Conservation (phyloP, 768 basidiomycete genomes). For the Naganishia kalamii region DNA sequence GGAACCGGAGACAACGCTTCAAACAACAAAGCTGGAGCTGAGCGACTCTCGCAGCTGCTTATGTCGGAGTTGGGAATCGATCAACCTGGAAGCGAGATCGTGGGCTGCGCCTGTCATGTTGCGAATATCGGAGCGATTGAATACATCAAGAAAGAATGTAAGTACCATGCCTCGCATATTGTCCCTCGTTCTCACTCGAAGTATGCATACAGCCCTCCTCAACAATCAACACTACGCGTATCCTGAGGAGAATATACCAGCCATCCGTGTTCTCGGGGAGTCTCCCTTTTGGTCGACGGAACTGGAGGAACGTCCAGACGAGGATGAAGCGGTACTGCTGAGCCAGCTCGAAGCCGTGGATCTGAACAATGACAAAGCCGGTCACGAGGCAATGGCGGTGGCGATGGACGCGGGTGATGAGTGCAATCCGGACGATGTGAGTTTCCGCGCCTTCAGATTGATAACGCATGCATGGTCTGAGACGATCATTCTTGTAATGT, state of each 20-base stretch:
- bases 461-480: background rate
- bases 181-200: background rate
- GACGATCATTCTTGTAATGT: background rate
- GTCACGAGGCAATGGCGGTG: background rate
- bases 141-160: background rate
- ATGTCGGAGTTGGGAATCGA: background rate
- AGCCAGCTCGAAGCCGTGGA: background rate
- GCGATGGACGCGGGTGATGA: background rate
- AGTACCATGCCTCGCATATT: background rate
- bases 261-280: background rate
- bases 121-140: background rate
- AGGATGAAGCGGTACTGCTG: background rate
- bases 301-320: background rate
- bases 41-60: background rate
- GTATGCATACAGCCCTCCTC: background rate
- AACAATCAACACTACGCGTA: background rate
- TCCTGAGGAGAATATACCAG: background rate
- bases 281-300: background rate
- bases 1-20: constrained; percentile 3
- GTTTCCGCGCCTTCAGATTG: background rate
- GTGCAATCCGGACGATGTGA: background rate
- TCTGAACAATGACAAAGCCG: background rate
- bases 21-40: background rate
- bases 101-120: background rate
- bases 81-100: background rate